Evolutionary conservation across 441 rosid genomes (phyloP), one percentile per base, ranked within the genome.

Genomic region (Melastoma candidum): DNA sequence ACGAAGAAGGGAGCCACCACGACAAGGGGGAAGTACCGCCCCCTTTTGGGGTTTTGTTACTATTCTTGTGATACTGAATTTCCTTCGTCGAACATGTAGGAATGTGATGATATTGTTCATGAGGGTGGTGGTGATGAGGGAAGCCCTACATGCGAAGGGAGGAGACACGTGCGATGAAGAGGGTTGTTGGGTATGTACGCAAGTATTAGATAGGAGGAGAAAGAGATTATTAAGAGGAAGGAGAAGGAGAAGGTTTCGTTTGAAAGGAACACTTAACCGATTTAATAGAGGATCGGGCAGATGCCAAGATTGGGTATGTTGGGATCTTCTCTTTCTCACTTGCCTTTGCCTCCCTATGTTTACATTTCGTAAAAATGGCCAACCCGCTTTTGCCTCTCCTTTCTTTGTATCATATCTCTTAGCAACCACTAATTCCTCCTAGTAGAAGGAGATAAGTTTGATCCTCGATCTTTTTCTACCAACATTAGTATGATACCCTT

Each of bases 241-340:
- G 22, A 17, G 22, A 17, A 17, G 22, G 22, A 17, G 22, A 17
- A 17, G 64, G 49, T 56, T n/a, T 58, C 7, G 8, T 54, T 54
- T 68, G 84, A 81, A 71, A 76, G 77, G 62, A 74, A 76, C 85
- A 43, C 61, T 51, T 56, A 81, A 79, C 83, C 58, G 75, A 67
- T 71, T 77, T 64, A 25, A 12, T 29, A 61, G 22, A 17, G 54
- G 72, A 78, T 67, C 72, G 64, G 70, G 69, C 60, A 66, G 25
- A 63, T 70, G 55, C 71, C 60, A 63, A 72, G 81, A 69, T 74
- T 52, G 72, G 22, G 47, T 32, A 10, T 56, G 59, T 52, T 36
- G 56, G 57, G 66, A 67, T 70, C 52, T 53, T 60, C 70, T 62
- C 51, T 26, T 48, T 46, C 58, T 60, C 57, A 59, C 45, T 49